Evolutionary conservation across 805 yeast species (phyloP).

Genomic region (Sugiyamaella mastotermitis): DNA sequence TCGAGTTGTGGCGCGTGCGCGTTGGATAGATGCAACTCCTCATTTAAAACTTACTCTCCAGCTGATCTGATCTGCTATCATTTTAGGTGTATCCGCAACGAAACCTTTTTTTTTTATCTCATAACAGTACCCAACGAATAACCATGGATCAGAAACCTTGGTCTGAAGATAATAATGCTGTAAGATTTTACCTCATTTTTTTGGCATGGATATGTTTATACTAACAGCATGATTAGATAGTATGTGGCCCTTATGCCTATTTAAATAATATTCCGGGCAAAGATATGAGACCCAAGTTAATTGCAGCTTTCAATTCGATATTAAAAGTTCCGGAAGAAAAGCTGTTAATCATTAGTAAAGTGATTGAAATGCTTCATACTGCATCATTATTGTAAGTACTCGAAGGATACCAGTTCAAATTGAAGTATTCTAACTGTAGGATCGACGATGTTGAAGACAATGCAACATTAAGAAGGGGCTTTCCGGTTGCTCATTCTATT

Average conservation of each 20-base stretch:
- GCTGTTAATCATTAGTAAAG: conserved; percentile 37
- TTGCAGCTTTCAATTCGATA: conserved; percentile 49
- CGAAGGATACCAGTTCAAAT: no score
- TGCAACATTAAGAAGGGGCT: conserved; percentile 66
- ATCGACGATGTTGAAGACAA: conserved; percentile 88
- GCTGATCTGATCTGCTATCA: no score
- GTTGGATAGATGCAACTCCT: no score
- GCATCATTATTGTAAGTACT: conserved; percentile 60
- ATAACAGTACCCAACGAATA: no score
- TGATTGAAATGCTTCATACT: conserved; percentile 58
- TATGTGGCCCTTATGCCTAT: conserved; percentile 45
- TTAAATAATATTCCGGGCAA: conserved; percentile 50
- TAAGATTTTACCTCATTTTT: conserved; percentile 1
- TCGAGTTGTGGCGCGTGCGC: no score
- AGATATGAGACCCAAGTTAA: conserved; percentile 44
- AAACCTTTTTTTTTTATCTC: no score
- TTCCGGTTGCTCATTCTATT: conserved; percentile 69
- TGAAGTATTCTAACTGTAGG: conserved; percentile 10
- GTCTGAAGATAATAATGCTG: conserved; percentile 11
- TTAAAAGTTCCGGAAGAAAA: conserved; percentile 37
- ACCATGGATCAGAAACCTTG: conserved; percentile 7
- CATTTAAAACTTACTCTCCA: no score
- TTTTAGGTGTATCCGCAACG: no score
- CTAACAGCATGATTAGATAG: conserved; percentile 19
- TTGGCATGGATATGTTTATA: neutral